phyloP scores from a whole-genome alignment of 2,329 filamentous ascomycete species.

The Fusarium sulawesiense region DNA sequence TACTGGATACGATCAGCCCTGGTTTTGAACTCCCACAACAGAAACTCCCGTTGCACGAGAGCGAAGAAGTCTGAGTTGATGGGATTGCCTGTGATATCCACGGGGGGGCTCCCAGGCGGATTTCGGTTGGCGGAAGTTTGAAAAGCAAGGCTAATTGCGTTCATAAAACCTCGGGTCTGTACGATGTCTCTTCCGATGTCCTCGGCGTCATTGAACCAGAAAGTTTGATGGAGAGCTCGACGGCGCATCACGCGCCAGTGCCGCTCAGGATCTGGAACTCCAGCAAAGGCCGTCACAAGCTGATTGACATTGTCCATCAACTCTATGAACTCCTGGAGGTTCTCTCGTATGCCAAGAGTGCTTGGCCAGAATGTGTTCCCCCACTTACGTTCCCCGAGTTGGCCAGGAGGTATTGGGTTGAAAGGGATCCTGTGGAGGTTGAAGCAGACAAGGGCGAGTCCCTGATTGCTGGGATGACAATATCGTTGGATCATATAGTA shows the following conservation, averaged over 20 bases:
- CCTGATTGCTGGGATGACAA: too few species aligned
- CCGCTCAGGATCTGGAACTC: background rate
- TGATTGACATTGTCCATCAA: constrained; percentile 8
- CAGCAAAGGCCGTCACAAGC: background rate
- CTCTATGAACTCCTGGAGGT: constrained; percentile 16
- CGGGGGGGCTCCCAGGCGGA: background rate
- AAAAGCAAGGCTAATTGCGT: too few species aligned
- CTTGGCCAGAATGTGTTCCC: too few species aligned
- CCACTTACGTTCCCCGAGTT: too few species aligned
- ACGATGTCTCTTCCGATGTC: too few species aligned
- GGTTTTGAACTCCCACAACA: background rate
- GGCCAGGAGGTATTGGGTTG: too few species aligned
- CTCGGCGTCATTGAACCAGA: too few species aligned
- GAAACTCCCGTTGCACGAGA: background rate
- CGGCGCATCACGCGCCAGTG: background rate
- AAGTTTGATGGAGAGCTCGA: too few species aligned
- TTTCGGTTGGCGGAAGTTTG: background rate
- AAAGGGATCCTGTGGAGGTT: background rate
- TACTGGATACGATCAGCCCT: too few species aligned
- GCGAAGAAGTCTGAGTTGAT: background rate
- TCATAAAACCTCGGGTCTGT: too few species aligned
- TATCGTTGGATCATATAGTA: too few species aligned
- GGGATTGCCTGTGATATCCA: background rate
- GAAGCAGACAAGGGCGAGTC: background rate
- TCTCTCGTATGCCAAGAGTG: too few species aligned